A percentile compares a stretch with the other conserved stretches of the same genome.
These are phyloP conservation scores for Colletotrichum theobromicola DNA, from an alignment of 2,329 filamentous ascomycete genomes.

Conservation along the genomic window DNA sequence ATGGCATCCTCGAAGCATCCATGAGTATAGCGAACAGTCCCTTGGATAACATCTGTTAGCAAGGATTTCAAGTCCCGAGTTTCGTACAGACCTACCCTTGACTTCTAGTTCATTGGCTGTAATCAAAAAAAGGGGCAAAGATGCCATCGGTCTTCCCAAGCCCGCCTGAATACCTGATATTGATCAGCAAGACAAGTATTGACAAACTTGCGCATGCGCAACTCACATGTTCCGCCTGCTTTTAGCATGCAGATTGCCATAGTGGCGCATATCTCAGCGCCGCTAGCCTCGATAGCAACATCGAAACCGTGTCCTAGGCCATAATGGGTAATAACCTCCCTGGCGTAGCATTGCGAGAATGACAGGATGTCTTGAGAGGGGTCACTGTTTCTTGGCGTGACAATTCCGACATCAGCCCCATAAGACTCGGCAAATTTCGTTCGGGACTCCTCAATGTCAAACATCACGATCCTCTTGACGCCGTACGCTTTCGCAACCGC, in stretches of 20 bases:
- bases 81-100: constrained; percentile 15
- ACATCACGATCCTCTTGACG: neutral
- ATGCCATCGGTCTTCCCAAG: constrained; percentile 24
- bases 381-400: neutral
- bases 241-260: neutral
- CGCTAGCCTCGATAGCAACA: neutral
- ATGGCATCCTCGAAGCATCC: constrained; percentile 30
- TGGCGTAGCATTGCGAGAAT: neutral
- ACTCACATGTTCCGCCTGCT: neutral
- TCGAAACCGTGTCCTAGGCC: neutral
- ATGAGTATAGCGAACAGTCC: constrained; percentile 29
- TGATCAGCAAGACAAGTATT: neutral
- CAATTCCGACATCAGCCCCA: neutral
- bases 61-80: rapidly evolving
- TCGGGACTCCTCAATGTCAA: neutral
- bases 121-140: constrained; percentile 25
- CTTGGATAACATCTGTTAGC: neutral
- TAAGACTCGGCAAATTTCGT: neutral
- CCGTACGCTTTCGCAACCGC: neutral
- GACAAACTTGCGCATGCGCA: neutral
- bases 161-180: constrained; percentile 22
- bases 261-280: neutral
- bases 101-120: constrained; percentile 29
- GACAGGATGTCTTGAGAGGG: neutral
- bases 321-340: neutral